A percentile compares a stretch with the other conserved stretches of the same genome.
phyloP scores from a whole-genome alignment of 306 rosid species.

The Prunus fruticosa region DNA sequence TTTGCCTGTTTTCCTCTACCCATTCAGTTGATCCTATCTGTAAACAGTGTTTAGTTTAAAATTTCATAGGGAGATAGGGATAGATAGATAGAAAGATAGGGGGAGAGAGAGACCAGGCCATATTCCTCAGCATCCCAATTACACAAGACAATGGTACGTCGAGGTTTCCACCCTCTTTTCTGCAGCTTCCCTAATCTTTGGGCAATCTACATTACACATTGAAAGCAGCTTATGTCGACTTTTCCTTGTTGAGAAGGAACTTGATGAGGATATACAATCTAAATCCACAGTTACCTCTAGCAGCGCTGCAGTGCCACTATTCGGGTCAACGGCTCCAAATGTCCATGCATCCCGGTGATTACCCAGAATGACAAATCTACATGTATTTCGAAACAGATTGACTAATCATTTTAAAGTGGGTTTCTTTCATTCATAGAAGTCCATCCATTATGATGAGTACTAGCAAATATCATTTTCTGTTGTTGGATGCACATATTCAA shows the following conservation, averaged over 20 bases:
- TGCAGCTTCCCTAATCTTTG: slow-evolving; percentile 61
- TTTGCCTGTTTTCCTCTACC: slow-evolving; percentile 76
- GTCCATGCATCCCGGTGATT: slow-evolving; percentile 86
- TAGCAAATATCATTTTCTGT: neutral
- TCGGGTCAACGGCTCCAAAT: slow-evolving; percentile 87
- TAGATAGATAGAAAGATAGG: slow-evolving; percentile 10
- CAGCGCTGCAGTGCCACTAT: slow-evolving; percentile 72
- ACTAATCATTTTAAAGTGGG: neutral
- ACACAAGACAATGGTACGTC: slow-evolving; percentile 67
- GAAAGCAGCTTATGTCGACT: slow-evolving; percentile 8
- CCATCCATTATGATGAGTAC: neutral
- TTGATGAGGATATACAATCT: neutral
- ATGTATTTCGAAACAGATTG: slow-evolving; percentile 20
- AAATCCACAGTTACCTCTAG: slow-evolving; percentile 47
- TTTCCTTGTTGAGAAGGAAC: slow-evolving; percentile 7
- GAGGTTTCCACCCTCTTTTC: slow-evolving; percentile 66
- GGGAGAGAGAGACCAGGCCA: slow-evolving; percentile 47
- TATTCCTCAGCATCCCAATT: slow-evolving; percentile 90
- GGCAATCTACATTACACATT: slow-evolving; percentile 41
- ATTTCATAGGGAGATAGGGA: neutral
- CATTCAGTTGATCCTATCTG: slow-evolving; percentile 82
- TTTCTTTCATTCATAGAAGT: neutral
- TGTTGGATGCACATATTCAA: neutral
- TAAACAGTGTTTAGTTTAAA: slow-evolving; percentile 14
- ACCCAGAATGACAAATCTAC: slow-evolving; percentile 70